Percentiles rank a stretch among this genome's conserved stretches.
These are phyloP conservation scores for Euphrasia confusa DNA, from an alignment of 257 asterid genomes.

Conservation along the genomic window DNA sequence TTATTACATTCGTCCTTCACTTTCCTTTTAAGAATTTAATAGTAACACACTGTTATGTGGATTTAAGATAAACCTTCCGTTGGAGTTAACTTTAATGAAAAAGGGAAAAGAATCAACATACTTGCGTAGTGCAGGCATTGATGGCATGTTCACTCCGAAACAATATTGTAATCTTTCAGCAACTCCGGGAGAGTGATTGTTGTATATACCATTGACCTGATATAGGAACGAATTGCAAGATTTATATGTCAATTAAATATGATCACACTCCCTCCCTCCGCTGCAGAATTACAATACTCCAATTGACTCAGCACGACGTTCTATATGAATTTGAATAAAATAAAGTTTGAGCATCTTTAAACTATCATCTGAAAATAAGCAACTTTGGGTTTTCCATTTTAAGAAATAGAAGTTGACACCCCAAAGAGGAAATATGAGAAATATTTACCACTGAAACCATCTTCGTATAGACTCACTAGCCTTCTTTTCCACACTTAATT, in stretches of 20 bases:
- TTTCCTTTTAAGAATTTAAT: no score
- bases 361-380: not conserved
- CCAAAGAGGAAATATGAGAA: not conserved
- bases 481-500: slow-evolving; percentile 6
- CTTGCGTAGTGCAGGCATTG: slow-evolving; percentile 78
- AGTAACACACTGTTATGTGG: not conserved
- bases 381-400: not conserved
- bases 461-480: slow-evolving; percentile 10
- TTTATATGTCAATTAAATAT: slow-evolving; percentile 13
- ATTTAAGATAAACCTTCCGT: not conserved
- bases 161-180: slow-evolving; percentile 57
- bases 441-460: not conserved
- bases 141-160: slow-evolving; percentile 65
- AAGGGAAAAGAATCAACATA: slow-evolving; percentile 30
- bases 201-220: slow-evolving; percentile 54
- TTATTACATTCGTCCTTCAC: no score
- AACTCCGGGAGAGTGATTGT: slow-evolving; percentile 50
- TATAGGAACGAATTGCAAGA: slow-evolving; percentile 15
- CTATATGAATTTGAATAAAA: not conserved
- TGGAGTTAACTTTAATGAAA: slow-evolving; percentile 15
- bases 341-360: not conserved
- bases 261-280: not conserved
- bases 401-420: not conserved
- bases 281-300: not conserved
- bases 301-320: not conserved